A percentile compares a stretch with the other conserved stretches of the same genome.
Conservation (phyloP, 202 grass and related monocot genomes). For the Carex arenaria region DNA sequence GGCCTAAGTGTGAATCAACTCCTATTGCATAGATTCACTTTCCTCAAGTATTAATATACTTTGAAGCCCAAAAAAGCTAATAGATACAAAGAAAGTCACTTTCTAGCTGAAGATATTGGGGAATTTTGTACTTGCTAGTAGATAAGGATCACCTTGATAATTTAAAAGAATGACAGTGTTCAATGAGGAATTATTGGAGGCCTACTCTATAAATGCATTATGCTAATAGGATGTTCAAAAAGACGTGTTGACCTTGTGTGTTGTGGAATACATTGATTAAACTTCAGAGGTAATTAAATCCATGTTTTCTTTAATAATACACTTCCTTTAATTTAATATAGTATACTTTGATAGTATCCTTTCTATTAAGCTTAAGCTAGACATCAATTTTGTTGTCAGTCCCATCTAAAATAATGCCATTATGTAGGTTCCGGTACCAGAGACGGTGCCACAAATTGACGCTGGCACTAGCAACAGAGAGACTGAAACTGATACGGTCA, state of each 20-base stretch:
- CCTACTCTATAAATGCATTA: not conserved
- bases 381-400: not conserved
- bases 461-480: slow-evolving; percentile 81
- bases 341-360: not conserved
- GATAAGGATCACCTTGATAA: not conserved
- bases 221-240: not conserved
- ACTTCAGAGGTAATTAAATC: not conserved
- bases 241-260: not conserved
- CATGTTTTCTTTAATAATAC: not conserved
- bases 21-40: not conserved
- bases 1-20: not conserved
- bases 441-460: slow-evolving; percentile 95
- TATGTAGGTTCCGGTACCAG: slow-evolving; percentile 54
- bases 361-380: not conserved
- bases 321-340: not conserved
- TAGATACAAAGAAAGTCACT: not conserved
- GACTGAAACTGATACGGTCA: slow-evolving; percentile 36
- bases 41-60: not conserved
- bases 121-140: not conserved
- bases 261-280: not conserved
- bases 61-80: not conserved
- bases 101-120: not conserved
- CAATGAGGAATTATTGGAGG: not conserved
- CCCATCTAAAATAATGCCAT: not conserved
- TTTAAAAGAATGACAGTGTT: not conserved